Base-by-base conservation (phyloP, 805 yeast species). In the Ogataea methylovora region DNA sequence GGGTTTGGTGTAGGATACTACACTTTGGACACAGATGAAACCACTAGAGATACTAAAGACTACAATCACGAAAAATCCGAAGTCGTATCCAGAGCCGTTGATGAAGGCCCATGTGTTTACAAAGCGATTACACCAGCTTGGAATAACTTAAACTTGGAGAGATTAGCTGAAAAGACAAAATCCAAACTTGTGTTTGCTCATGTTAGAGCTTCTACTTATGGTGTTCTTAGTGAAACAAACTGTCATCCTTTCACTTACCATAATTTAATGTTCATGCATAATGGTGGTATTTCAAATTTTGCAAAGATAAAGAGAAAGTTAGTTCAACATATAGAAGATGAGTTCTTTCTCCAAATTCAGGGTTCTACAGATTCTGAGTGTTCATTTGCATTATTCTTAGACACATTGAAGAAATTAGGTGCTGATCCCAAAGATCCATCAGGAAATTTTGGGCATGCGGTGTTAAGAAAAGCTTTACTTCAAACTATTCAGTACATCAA, bases 1-100 rank as follows among this genome's bases (percentile, higher is more conserved):
- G 98, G 98, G 1, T 92, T 92, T 57, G 98, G 98, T 2, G 90
- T 92, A 16, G 97, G 97, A 1, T 92, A 92, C 60, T 92, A 92
- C 52, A 68, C 78, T 4, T 48, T 63, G n/a, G 82, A 74, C 29
- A 61, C 61, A 8, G 79, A 74, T 31, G 58, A 56, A 9, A 65
- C 58, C 20, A 54, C 72, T 14, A 73, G 70, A 26, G 38, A 33
- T 8, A 13, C 30, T n/a, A 13, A 6, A 9, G 8, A 24, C 12
- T 13, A 13, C 11, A 15, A 25, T 7, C 17, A 13, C 11, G 24
- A 29, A 11, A 39, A 41, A 9, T 34, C 32, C 2, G 16, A 37
- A 5, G 42, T 32, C 8, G 43, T 38, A 9, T 10, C n/a, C 26
- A 13, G 7, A 11, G 8, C 26, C 26, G 24, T 11, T 22, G 33